Evolutionary conservation across 169 alveolate species (phyloP).

Genomic region (Babesia sp.): DNA sequence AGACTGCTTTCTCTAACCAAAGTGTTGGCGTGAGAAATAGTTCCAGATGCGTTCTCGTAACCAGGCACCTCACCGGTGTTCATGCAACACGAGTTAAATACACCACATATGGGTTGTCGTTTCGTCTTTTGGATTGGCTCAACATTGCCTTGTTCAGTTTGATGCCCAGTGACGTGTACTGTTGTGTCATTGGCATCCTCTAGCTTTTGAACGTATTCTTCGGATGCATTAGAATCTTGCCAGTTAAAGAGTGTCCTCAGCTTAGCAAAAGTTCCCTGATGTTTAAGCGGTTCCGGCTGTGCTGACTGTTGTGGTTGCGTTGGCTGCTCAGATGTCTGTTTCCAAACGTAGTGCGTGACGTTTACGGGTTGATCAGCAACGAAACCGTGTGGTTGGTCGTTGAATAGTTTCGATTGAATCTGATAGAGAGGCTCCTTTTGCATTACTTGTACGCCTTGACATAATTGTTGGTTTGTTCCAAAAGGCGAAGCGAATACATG

Average conservation of each 20-base stretch:
- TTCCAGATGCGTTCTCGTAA: neutral
- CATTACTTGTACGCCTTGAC: neutral
- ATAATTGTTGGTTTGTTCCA: neutral
- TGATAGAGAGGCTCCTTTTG: conserved; percentile 21
- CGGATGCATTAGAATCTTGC: neutral
- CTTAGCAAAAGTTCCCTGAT: conserved; percentile 22
- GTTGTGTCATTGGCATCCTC: neutral
- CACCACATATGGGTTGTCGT: conserved; percentile 7
- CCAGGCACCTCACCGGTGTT: neutral
- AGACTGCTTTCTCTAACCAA: neutral
- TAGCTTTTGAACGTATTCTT: neutral
- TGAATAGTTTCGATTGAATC: conserved; percentile 8
- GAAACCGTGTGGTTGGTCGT: neutral
- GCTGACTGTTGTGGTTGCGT: neutral
- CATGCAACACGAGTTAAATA: conserved; percentile 36
- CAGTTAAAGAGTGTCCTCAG: conserved; percentile 26
- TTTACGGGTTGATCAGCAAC: conserved; percentile 1
- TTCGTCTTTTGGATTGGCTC: conserved; percentile 3
- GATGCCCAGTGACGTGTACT: neutral
- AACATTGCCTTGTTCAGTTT: neutral
- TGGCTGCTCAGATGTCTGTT: neutral
- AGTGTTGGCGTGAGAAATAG: conserved; percentile 1
- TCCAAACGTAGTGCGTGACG: conserved; percentile 36
- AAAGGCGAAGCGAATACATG: conserved; percentile 48
- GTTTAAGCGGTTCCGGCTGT: neutral